These are phyloP conservation scores for Geotrichum siamense DNA, from an alignment of 1,139 yeast genomes.

Conservation along the genomic window DNA sequence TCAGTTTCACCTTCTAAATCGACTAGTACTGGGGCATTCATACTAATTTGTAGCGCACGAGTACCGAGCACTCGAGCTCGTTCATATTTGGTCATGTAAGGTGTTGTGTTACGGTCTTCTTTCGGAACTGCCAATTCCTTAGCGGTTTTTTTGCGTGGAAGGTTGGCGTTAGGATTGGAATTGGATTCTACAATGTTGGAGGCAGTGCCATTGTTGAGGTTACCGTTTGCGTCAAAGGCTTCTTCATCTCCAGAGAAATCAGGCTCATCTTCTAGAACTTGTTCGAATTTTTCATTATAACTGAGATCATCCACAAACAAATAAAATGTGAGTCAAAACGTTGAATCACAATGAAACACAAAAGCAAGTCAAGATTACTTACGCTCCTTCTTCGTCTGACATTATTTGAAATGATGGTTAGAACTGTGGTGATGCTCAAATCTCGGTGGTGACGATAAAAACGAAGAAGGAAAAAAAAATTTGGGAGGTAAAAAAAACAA, in stretches of 20 bases:
- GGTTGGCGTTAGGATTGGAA: slow-evolving; percentile 34
- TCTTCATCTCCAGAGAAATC: slow-evolving; percentile 65
- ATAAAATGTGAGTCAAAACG: not conserved
- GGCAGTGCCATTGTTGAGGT: slow-evolving; percentile 43
- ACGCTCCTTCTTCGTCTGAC: slow-evolving; percentile 17
- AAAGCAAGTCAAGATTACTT: slow-evolving; percentile 1
- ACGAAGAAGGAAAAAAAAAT: not conserved
- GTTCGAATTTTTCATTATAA: slow-evolving; percentile 66
- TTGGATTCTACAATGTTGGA: slow-evolving; percentile 70
- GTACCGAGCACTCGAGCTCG: slow-evolving; percentile 96
- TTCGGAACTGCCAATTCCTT: slow-evolving; percentile 84
- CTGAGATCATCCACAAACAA: slow-evolving; percentile 26
- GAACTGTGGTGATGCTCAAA: not conserved
- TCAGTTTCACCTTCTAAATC: slow-evolving; percentile 99
- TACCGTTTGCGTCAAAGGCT: slow-evolving; percentile 43
- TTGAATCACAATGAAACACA: not conserved
- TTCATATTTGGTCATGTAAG: slow-evolving; percentile 97
- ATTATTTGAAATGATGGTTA: slow-evolving; percentile 3
- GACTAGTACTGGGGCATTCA: slow-evolving; percentile 97
- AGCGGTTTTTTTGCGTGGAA: slow-evolving; percentile 55
- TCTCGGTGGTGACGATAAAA: slow-evolving; percentile 2
- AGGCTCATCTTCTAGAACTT: slow-evolving; percentile 59
- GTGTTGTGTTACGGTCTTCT: slow-evolving; percentile 87
- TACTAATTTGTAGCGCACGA: slow-evolving; percentile 89
- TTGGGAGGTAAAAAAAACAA: not conserved